Evolutionary conservation across 176 grass and related monocot genomes (phyloP).

Genomic region (Eleusine coracana): DNA sequence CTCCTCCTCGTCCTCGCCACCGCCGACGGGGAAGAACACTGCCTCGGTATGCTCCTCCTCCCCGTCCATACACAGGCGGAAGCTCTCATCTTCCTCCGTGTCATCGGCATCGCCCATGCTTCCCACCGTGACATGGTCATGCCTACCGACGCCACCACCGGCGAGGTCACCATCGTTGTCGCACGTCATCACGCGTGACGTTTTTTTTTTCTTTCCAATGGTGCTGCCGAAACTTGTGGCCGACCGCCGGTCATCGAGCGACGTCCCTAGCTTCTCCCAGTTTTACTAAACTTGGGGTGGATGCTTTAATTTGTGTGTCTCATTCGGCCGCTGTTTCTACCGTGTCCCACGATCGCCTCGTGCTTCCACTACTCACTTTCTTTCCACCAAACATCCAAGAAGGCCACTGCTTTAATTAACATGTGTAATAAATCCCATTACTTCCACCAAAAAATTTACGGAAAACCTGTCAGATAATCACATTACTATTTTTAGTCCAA

Average conservation of each 20-base stretch:
- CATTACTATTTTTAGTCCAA: no score
- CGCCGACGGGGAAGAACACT: slow-evolving; percentile 43
- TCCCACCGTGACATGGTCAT: not conserved
- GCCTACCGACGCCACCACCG: not conserved
- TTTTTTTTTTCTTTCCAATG: slow-evolving; percentile 32
- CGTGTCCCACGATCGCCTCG: no score
- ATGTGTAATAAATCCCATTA: no score
- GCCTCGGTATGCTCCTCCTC: slow-evolving; percentile 19
- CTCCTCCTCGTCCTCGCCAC: slow-evolving; percentile 36
- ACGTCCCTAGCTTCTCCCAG: no score
- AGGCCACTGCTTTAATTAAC: no score
- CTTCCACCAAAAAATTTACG: no score
- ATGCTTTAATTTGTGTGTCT: no score
- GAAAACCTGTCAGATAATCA: no score
- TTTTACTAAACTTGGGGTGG: slow-evolving; percentile 49
- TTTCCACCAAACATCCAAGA: no score
- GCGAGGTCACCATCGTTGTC: slow-evolving; percentile 8
- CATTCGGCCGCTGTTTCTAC: no score
- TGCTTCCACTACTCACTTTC: no score
- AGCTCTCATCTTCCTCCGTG: not conserved
- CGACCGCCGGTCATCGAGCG: no score
- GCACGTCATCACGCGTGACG: slow-evolving; percentile 33
- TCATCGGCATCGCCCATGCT: not conserved
- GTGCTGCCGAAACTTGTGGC: slow-evolving; percentile 46
- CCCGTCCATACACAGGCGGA: slow-evolving; percentile 64